Evolutionary conservation across 805 yeast genomes (phyloP).

Genomic region (Lachancea sp.): DNA sequence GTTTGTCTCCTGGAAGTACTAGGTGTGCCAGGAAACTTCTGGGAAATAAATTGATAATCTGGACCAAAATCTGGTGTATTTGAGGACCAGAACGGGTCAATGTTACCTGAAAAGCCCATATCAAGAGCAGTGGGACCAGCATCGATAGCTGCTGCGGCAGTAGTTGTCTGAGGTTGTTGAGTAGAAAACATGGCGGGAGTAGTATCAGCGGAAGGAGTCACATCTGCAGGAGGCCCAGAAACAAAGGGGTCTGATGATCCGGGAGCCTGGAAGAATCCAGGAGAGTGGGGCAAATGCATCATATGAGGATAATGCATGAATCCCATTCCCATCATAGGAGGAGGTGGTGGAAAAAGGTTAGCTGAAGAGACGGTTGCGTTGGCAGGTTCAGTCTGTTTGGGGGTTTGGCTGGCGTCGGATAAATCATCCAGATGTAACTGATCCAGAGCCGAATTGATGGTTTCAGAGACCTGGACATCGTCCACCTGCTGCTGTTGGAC

Average conservation of each 20-base stretch:
- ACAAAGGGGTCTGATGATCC: slow-evolving; percentile 8
- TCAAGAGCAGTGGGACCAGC: slow-evolving; percentile 3
- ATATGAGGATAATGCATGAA: slow-evolving; percentile 30
- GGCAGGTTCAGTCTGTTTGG: background rate
- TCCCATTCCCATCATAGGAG: slow-evolving; percentile 29
- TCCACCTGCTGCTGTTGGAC: slow-evolving; percentile 13
- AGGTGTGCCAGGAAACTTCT: slow-evolving; percentile 2
- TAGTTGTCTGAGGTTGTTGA: slow-evolving; percentile 1
- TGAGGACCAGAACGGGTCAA: slow-evolving; percentile 9
- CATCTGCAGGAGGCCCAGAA: background rate
- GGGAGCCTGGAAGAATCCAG: slow-evolving; percentile 24
- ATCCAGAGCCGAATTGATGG: slow-evolving; percentile 29
- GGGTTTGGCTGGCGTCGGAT: background rate
- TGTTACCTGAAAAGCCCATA: slow-evolving; percentile 5
- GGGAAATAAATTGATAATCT: slow-evolving; percentile 6
- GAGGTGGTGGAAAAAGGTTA: slow-evolving; percentile 19
- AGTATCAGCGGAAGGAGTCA: slow-evolving; percentile 3
- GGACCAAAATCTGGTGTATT: slow-evolving; percentile 3
- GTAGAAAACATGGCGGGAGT: slow-evolving; percentile 1
- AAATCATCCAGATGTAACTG: slow-evolving; percentile 28
- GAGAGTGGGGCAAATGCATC: slow-evolving; percentile 30
- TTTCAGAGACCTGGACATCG: slow-evolving; percentile 25
- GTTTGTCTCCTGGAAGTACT: slow-evolving; percentile 31
- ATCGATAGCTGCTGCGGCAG: background rate
- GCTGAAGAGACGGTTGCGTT: background rate